Evolutionary conservation across 495 filamentous ascomycete genomes (phyloP).

Genomic region (Articulospora tetracladia): DNA sequence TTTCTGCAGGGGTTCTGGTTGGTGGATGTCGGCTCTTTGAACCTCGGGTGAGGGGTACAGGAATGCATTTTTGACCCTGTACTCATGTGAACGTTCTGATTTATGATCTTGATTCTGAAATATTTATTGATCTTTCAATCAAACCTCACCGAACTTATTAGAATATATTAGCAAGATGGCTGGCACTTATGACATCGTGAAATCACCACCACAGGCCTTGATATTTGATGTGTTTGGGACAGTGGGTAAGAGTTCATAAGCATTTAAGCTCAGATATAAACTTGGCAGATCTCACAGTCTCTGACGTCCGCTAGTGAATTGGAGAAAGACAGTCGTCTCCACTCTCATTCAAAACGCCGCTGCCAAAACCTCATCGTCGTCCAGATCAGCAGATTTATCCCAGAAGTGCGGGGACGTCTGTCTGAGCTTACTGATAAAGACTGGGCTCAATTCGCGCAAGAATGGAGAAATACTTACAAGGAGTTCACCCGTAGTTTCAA

Average conservation of each 20-base stretch:
- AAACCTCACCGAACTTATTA: background rate
- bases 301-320: constrained; percentile 51
- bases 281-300: background rate
- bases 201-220: constrained; percentile 33
- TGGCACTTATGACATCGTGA: background rate
- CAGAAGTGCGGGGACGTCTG: constrained; percentile 41
- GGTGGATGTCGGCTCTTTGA: background rate
- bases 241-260: constrained; percentile 10
- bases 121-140: background rate
- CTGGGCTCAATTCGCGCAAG: constrained; percentile 59
- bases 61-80: no score
- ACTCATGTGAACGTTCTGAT: no score
- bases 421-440: constrained; percentile 46
- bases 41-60: background rate
- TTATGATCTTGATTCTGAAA: no score
- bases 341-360: constrained; percentile 46
- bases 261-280: background rate
- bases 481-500: constrained; percentile 53
- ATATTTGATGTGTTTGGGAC: constrained; percentile 71
- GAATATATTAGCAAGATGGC: background rate
- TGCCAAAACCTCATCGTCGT: constrained; percentile 32
- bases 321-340: constrained; percentile 56
- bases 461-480: constrained; percentile 65
- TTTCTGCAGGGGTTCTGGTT: background rate
- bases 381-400: constrained; percentile 35